Percentiles rank a stretch among this genome's conserved stretches.
Conservation (phyloP, 83 land plant genomes). For the Isoetes engelmannii region DNA sequence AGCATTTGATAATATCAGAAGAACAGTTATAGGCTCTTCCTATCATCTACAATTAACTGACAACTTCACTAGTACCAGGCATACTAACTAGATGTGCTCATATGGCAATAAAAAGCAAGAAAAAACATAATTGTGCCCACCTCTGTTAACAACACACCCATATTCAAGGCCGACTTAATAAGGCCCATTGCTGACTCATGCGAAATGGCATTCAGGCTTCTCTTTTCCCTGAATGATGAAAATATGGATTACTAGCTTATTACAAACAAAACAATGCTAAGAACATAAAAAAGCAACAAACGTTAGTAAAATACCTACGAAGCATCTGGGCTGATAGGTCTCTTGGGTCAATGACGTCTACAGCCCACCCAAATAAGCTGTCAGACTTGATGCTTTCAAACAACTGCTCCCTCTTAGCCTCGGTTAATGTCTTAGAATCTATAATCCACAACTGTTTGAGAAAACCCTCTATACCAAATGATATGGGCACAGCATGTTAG, state of each 20-base stretch:
- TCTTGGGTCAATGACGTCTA: constrained; percentile 83
- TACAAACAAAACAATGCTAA: neutral
- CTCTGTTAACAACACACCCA: constrained; percentile 76
- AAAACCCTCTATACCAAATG: no score
- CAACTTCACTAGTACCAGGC: neutral
- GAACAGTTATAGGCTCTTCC: no score
- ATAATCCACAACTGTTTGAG: neutral
- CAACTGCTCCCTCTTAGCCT: constrained; percentile 81
- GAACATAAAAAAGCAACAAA: neutral
- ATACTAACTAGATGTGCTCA: neutral
- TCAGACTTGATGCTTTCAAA: constrained; percentile 69
- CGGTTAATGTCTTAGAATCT: constrained; percentile 94
- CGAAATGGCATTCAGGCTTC: constrained; percentile 85
- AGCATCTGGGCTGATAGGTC: constrained; percentile 90
- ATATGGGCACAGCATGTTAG: no score
- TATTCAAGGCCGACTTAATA: constrained; percentile 41
- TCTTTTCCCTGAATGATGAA: constrained; percentile 43
- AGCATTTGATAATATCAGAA: no score
- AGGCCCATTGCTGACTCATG: constrained; percentile 94
- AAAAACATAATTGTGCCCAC: constrained; percentile 20
- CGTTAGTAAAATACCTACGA: constrained; percentile 37
- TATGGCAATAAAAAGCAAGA: neutral
- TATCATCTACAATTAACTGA: no score
- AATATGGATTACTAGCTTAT: neutral
- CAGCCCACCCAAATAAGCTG: constrained; percentile 77